A percentile compares a stretch with the other conserved stretches of the same genome.
These are phyloP conservation scores for Sutorius eximius DNA, from an alignment of 1,284 basidiomycete species.

Conservation along the genomic window DNA sequence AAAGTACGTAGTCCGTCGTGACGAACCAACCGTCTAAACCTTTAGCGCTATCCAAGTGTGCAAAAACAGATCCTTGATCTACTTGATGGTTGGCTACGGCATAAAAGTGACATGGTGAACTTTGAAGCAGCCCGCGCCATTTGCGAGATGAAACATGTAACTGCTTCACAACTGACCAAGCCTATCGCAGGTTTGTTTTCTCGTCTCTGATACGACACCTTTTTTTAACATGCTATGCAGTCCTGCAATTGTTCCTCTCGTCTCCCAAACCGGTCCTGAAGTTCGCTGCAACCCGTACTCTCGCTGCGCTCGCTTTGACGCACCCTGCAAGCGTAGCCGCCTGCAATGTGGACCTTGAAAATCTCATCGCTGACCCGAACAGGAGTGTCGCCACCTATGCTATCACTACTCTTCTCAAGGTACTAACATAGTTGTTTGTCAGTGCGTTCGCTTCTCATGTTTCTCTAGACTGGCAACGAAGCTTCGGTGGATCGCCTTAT, in stretches of 20 bases:
- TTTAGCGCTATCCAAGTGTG: conserved; percentile 49
- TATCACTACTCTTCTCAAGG: conserved; percentile 97
- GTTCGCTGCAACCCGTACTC: conserved; percentile 95
- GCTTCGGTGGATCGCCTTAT: conserved; percentile 98
- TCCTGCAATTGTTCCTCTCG: conserved; percentile 90
- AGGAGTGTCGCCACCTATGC: conserved; percentile 97
- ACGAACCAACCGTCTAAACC: background rate
- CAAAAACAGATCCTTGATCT: conserved; percentile 94
- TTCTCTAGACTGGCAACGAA: conserved; percentile 88
- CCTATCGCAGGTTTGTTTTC: conserved; percentile 75
- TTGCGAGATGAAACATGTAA: conserved; percentile 91
- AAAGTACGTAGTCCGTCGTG: conserved; percentile 61
- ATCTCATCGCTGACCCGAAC: conserved; percentile 95
- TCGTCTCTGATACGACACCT: conserved; percentile 2
- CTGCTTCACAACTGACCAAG: conserved; percentile 76
- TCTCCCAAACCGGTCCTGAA: conserved; percentile 94
- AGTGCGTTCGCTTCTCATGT: conserved; percentile 7
- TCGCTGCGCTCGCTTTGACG: conserved; percentile 83
- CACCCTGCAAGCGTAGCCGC: conserved; percentile 86
- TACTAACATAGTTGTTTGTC: conserved; percentile 27
- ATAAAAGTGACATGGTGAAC: conserved; percentile 99
- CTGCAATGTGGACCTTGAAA: conserved; percentile 98
- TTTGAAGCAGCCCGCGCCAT: conserved; percentile 97
- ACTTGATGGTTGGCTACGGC: conserved; percentile 92
- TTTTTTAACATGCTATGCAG: conserved; percentile 39